phyloP scores from a whole-genome alignment of 169 alveolate species.

The Eimeria zaria region DNA sequence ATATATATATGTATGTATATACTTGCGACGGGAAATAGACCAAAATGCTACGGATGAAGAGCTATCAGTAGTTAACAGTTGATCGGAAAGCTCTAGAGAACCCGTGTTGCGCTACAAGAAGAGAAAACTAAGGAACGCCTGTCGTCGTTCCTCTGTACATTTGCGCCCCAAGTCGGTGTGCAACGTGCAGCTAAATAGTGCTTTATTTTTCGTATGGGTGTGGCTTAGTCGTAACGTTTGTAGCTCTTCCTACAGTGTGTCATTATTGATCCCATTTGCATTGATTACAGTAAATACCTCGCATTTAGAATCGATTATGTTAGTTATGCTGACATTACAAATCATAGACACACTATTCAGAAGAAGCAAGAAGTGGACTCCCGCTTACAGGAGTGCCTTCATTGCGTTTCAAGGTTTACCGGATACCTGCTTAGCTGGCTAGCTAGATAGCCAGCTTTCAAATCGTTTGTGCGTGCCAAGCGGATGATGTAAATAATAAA shows the following conservation, averaged over 20 bases:
- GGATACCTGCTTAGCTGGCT: background rate
- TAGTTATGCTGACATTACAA: background rate
- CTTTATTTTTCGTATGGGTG: background rate
- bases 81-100: background rate
- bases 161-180: background rate
- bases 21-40: no score
- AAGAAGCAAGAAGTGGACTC: background rate
- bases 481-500: background rate
- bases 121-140: background rate
- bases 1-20: no score
- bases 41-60: background rate
- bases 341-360: background rate
- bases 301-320: background rate
- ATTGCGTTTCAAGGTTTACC: background rate
- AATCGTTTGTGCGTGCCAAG: background rate
- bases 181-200: background rate
- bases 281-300: background rate
- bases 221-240: background rate
- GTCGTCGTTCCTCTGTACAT: background rate
- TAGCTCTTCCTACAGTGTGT: background rate
- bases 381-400: background rate
- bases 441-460: conserved; percentile 9
- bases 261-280: background rate
- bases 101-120: background rate
- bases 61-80: background rate